Base-by-base conservation (phyloP, 192 early-diverging fungal genomes). In the Coemansia sp. region DNA sequence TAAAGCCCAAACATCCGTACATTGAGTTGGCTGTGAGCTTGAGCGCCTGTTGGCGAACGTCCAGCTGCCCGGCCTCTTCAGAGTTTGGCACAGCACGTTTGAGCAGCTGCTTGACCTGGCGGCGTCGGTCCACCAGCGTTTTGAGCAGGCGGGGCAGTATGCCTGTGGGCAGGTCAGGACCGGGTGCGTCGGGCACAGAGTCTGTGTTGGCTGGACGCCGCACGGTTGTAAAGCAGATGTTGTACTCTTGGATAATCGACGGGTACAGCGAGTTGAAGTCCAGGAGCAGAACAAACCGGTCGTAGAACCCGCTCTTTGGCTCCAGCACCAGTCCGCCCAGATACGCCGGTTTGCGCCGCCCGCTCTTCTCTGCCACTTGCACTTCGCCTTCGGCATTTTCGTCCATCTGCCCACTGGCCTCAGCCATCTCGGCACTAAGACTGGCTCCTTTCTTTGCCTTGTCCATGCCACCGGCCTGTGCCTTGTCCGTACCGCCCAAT, bases 181-280 rank as follows among this genome's bases (percentile, higher is more conserved):
- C 85, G 5, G 97, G 95, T 1, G 89, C 50, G 0, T 94, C 90
- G 15, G 97, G 96, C 7, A 94, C 52, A 1, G 72, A 58, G 25
- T 94, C 92, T 27, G 32, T 15, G 39, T 24, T 51, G 37, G 25
- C 23, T 25, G 60, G 4, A 24, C 90, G 82, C 29, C 88, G 78
- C 10, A 98, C 93, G 0, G 98, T 99, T 11, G 98, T 99, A 65
- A 99, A 99, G 77, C 96, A 98, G 58, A 99, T 94, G 71, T 99
- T 99, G 85, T 91, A 99, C 76, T 99, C 98, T 68, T 98, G 98
- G 69, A 99, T 98, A 56, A 99, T 99, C 22, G 95, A 95, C 54
- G 98, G 96, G 63, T 99, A 98, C 88, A 99, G 86, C 83, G 90
- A 92, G 87, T 98, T 98, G 76, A 99, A 99, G 85, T 99, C 98